phyloP scores from a whole-genome alignment of 2,329 filamentous ascomycete species.

The Periglandula ipomoeae region DNA sequence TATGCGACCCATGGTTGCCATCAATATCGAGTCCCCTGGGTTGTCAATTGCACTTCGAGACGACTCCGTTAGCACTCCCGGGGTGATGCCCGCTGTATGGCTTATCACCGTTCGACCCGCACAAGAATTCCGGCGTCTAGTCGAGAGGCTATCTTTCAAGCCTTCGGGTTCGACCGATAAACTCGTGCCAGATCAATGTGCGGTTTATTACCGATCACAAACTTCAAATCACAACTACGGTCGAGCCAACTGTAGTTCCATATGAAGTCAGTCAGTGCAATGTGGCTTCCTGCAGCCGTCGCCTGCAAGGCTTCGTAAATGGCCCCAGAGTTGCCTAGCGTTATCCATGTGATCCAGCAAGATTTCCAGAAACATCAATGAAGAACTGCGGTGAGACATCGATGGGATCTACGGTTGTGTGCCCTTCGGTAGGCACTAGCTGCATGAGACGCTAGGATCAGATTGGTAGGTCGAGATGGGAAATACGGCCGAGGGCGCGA shows the following conservation, averaged over 20 bases:
- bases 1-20: too few species aligned
- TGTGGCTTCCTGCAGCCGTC: not conserved
- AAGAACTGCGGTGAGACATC: not conserved
- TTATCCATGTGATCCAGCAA: not conserved
- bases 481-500: not conserved
- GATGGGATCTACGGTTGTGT: not conserved
- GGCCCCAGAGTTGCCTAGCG: not conserved
- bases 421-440: not conserved
- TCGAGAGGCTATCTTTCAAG: not conserved
- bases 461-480: not conserved
- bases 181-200: not conserved
- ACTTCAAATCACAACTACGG: too few species aligned
- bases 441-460: not conserved
- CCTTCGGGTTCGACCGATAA: not conserved
- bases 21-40: too few species aligned
- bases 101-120: too few species aligned
- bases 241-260: too few species aligned
- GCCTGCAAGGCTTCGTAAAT: too few species aligned
- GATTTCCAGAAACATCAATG: not conserved
- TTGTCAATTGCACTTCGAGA: too few species aligned
- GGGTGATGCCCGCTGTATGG: too few species aligned
- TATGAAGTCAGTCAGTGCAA: too few species aligned
- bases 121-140: not conserved
- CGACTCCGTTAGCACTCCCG: too few species aligned
- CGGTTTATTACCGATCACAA: too few species aligned